Evolutionary conservation across 2,329 filamentous ascomycete species (phyloP), one percentile per base, ranked within the genome.

Genomic region (Trichoderma aggressivum): DNA sequence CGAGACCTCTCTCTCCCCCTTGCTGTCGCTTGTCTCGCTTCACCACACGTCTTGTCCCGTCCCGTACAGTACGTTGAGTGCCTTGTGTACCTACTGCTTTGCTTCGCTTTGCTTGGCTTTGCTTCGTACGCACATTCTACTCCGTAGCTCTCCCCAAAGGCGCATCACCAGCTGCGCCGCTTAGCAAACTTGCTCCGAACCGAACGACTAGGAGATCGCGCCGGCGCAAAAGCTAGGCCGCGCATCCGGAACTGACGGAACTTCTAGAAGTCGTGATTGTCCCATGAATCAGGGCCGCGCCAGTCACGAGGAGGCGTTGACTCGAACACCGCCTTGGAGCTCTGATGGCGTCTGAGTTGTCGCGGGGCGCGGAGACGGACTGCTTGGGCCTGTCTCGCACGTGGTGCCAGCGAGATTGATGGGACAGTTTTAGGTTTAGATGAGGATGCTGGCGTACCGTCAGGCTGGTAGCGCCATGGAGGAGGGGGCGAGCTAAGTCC

Each of bases 391-490:
- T 69, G 66, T 61, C 66, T 61, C 66, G 66, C 66, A 69, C 66
- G 66, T 69, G 66, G 66, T 69, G 36, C 30, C 34, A 26, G 28
- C 55, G 64, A 68, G 64, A 68, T 68, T 59, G 55, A 47, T 60
- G 66, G 66, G 56, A 69, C 66, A 53, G 39, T 53, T 69, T 69
- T 69, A 69, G 56, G 66, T 53, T 69, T 61, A 69, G 66, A 69
- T 69, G 39, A 60, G 56, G 8, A 32, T 61, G 56, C 21, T 53
- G 66, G 66, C 65, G 65, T 69, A 69, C 66, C 66, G 66, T 61
- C 66, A 69, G 66, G 66, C 56, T 53, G 66, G 66, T 69, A 69
- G 66, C 55, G 56, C 56, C 47, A 61, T 30, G 28, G 66, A 36
- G 16, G 62, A 55, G 61, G 55, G 26, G 65, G 55, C 34, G 24